These are phyloP conservation scores for Linanthus parryae DNA, from an alignment of 148 eudicot genomes.

Conservation along the genomic window DNA sequence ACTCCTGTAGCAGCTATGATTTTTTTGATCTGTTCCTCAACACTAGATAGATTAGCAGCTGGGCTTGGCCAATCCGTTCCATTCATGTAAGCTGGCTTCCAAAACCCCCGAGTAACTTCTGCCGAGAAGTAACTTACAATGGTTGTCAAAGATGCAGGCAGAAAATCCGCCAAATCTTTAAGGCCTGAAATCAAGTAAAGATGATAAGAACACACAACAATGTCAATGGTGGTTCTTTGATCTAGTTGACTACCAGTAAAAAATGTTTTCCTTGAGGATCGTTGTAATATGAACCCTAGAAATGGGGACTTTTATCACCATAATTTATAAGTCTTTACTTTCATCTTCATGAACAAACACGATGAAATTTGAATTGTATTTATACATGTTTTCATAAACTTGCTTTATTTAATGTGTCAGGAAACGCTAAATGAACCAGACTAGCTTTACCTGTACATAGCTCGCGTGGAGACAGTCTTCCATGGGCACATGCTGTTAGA, in stretches of 20 bases:
- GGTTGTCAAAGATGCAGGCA: slow-evolving; percentile 87
- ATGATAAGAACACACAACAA: background rate
- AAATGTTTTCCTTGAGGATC: background rate
- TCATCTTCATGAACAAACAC: background rate
- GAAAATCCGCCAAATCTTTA: slow-evolving; percentile 93
- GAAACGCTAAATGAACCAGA: background rate
- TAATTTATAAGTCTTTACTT: background rate
- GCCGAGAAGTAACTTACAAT: slow-evolving; percentile 97
- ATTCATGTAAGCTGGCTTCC: slow-evolving; percentile 95
- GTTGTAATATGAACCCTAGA: background rate
- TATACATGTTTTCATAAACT: background rate
- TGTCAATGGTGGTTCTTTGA: slow-evolving; percentile 3
- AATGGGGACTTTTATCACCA: background rate
- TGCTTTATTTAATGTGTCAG: background rate
- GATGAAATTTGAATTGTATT: background rate
- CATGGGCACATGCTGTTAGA: slow-evolving; percentile 95
- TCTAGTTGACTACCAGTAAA: background rate
- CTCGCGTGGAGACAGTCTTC: slow-evolving; percentile 87
- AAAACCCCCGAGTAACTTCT: slow-evolving; percentile 92
- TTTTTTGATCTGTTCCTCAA: slow-evolving; percentile 85
- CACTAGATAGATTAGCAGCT: slow-evolving; percentile 79
- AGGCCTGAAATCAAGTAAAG: slow-evolving; percentile 45
- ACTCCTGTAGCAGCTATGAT: slow-evolving; percentile 91
- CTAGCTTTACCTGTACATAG: slow-evolving; percentile 70
- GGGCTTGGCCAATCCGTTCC: slow-evolving; percentile 99